Base-by-base conservation (phyloP, 768 basidiomycete genomes). In the Mycena olivaceomarginata region DNA sequence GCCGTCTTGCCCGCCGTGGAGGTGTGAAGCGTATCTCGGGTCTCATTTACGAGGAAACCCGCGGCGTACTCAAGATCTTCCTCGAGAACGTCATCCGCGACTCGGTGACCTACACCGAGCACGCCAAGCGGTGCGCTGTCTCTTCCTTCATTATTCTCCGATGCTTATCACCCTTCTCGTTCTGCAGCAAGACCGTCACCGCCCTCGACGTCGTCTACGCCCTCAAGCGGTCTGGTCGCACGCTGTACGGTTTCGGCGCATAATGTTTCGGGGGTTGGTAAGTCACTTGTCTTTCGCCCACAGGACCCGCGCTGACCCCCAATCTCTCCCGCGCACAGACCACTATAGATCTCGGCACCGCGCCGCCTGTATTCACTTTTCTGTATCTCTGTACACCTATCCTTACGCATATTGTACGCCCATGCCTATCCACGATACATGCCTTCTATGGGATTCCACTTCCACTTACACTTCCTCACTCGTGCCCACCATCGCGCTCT, bases 1-100 rank as follows among this genome's bases (percentile, higher is more conserved):
- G 95, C 90, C 96, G 97, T 91, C 95, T 98, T 75, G 97, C 97
- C 67, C 96, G 96, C 86, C 95, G 97, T 92, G 97, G 97, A 83
- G 97, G 98, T 95, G 97, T 98, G 84, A 98, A 98, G 92, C 93
- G 96, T 95, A 96, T 96, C 83, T 95, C 94, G 56, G 73, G 73
- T 12, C 73, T 74, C 56, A 74, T 74, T 60, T 74, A 74, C 67
- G 73, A 74, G 60, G 73, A 98, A 92, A 97, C 97, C 71, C 93
- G 94, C 85, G 96, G 96, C 90, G 96, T 98, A 43, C 91, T 98
- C 81, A 98, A 98, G 90, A 94, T 96, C 83, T 98, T 96, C 93
- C 91, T 97, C 65, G 95, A 96, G 89, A 95, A 94, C 81, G 94
- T 94, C 80, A 98, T 98, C 84, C 95, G 97, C 81, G 97, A 98